Percentiles rank a stretch among this genome's conserved stretches.
Conservation (phyloP, 2,329 filamentous ascomycete species). For the Alternaria longipes region DNA sequence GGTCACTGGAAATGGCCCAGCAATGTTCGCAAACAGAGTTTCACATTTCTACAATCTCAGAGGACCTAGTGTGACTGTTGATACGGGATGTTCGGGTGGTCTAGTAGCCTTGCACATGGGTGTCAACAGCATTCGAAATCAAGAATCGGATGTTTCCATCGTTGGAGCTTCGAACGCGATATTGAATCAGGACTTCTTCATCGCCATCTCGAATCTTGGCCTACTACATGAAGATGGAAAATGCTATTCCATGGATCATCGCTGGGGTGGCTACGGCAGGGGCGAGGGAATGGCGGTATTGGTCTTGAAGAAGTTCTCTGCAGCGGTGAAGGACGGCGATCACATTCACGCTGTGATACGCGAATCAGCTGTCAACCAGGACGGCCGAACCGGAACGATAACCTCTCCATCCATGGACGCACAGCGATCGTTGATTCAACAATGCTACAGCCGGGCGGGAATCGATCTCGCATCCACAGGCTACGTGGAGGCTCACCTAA, state of each 20-base stretch:
- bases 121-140: conserved; percentile 3
- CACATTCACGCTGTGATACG: conserved; percentile 6
- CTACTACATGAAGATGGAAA: conserved; percentile 3
- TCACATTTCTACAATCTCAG: conserved; percentile 7
- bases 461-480: conserved; percentile 11
- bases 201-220: neutral
- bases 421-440: neutral
- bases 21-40: conserved; percentile 4
- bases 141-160: neutral
- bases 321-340: neutral
- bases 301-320: neutral
- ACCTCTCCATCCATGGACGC: conserved; percentile 6
- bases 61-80: neutral
- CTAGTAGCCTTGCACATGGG: conserved; percentile 4
- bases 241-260: conserved; percentile 4
- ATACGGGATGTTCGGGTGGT: conserved; percentile 6
- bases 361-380: conserved; percentile 4
- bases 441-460: conserved; percentile 4
- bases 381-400: neutral
- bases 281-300: conserved; percentile 3
- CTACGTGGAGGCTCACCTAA: conserved; percentile 47
- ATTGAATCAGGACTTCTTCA: conserved; percentile 6
- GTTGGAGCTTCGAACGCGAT: conserved; percentile 1
- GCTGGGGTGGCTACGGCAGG: conserved; percentile 1
- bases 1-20: conserved; percentile 3